phyloP scores from a whole-genome alignment of 2,329 filamentous ascomycete genomes.

The Aureobasidium sp. region DNA sequence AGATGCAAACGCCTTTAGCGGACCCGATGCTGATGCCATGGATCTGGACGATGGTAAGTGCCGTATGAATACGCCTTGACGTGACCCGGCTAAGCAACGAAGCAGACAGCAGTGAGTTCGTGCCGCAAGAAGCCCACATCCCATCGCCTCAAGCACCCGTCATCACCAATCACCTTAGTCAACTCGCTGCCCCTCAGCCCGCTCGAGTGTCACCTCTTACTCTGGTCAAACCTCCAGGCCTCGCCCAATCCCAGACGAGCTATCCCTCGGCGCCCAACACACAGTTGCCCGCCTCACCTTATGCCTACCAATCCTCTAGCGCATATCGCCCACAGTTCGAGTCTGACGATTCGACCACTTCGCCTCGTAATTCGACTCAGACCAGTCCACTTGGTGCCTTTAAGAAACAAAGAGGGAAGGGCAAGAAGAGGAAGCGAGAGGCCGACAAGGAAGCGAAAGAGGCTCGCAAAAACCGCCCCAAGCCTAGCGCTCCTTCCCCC shows the following conservation, averaged over 20 bases:
- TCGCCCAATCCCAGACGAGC: constrained; percentile 40
- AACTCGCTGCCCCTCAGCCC: constrained; percentile 67
- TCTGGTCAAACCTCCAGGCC: constrained; percentile 41
- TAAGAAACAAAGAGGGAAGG: constrained; percentile 11
- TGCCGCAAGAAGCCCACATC: constrained; percentile 18
- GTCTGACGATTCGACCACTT: constrained; percentile 13
- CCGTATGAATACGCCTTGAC: constrained; percentile 15
- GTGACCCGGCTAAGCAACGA: constrained; percentile 16
- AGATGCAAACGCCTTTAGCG: constrained; percentile 31
- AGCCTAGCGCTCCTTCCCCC: constrained; percentile 25
- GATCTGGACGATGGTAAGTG: constrained; percentile 16
- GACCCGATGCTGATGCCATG: constrained; percentile 13
- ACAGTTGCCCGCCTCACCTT: constrained; percentile 15
- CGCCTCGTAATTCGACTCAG: constrained; percentile 16
- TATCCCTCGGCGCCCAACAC: constrained; percentile 23
- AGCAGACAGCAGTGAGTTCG: constrained; percentile 13
- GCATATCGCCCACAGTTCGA: constrained; percentile 17
- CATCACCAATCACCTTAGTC: constrained; percentile 53
- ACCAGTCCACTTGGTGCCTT: constrained; percentile 19
- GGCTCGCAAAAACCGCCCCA: constrained; percentile 29
- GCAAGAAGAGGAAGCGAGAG: constrained; percentile 15
- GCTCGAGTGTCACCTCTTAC: constrained; percentile 57
- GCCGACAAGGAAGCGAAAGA: constrained; percentile 12
- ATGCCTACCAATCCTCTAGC: not conserved
- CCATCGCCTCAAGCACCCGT: constrained; percentile 49